Evolutionary conservation across 2,329 filamentous ascomycete species (phyloP), one percentile per base, ranked within the genome.

Genomic region (Chrysosporium queenslandicum): DNA sequence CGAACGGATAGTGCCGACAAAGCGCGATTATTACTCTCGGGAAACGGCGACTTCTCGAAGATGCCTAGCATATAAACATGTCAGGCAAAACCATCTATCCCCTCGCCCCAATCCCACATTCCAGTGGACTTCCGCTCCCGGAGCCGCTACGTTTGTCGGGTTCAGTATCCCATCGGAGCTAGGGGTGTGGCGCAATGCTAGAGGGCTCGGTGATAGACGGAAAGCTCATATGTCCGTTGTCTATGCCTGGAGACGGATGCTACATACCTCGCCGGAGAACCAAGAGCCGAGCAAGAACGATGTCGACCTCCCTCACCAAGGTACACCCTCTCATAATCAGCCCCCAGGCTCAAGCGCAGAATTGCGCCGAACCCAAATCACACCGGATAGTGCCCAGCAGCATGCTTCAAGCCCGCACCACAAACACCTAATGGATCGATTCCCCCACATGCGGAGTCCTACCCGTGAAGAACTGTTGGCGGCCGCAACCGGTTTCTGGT

Each of bases 381-480:
- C 14, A 32, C 11, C 18, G 9, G 25, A 27, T 20, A 14, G 20
- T 14, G 39, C 42, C 36, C 39, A 41, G 12, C 14, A 46, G 12
- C 42, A 11, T 39, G 36, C 14, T 25, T 9, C 27, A 20, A 20
- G n/a, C 16, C 49, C 54, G 11, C 53, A 57, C n/a, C 53, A 55
- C 37, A 71, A 71, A 52, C 70, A 75, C 55, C 66, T 85, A 25
- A 74, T 81, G 55, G 74, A 82, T 60, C 77, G 78, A 56, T 68
- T 85, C 52, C 79, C 85, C n/a, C 88, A 82, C 56, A 67, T 83
- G 34, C 79, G 96, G 71, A 79, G 90, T 18, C 91, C 92, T 4
- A 91, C 85, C 6, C 96, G 94, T 65, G 90, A 96, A 66, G 92
- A 98, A 68, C 77, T 98, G 25, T 75, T 98, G 32, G 85, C 87